A percentile compares a stretch with the other conserved stretches of the same genome.
Evolutionary conservation across 805 yeast genomes (phyloP).

Genomic region (Candida maris): DNA sequence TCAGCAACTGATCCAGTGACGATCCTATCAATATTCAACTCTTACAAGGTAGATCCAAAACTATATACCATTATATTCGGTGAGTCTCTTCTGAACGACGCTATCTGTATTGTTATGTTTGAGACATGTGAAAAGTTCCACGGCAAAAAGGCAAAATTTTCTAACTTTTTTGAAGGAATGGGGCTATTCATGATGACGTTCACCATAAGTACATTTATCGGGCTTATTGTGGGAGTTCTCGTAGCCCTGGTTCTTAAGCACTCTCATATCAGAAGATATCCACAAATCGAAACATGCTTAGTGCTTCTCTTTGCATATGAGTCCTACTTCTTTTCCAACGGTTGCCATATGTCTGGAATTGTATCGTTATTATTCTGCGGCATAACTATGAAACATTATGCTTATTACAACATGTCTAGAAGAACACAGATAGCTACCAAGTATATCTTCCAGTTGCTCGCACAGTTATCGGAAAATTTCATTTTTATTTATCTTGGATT

Average conservation of each 20-base stretch:
- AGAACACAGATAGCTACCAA: slow-evolving; percentile 95
- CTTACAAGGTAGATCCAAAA: slow-evolving; percentile 97
- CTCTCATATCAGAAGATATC: slow-evolving; percentile 87
- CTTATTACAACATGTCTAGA: slow-evolving; percentile 95
- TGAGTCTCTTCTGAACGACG: slow-evolving; percentile 92
- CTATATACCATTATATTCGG: slow-evolving; percentile 96
- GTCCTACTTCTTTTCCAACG: slow-evolving; percentile 95
- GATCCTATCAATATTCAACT: slow-evolving; percentile 90
- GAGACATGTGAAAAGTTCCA: slow-evolving; percentile 97
- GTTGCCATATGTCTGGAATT: slow-evolving; percentile 99
- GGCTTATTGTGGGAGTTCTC: slow-evolving; percentile 79
- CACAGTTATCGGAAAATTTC: slow-evolving; percentile 94
- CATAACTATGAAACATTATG: slow-evolving; percentile 93
- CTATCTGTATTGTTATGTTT: slow-evolving; percentile 97
- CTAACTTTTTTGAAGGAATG: slow-evolving; percentile 87
- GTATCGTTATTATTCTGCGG: slow-evolving; percentile 95
- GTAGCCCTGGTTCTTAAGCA: slow-evolving; percentile 90
- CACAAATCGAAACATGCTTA: slow-evolving; percentile 95
- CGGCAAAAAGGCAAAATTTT: slow-evolving; percentile 71
- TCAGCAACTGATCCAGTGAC: slow-evolving; percentile 99
- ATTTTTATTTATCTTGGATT: slow-evolving; percentile 93
- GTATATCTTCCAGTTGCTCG: slow-evolving; percentile 88
- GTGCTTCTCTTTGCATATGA: slow-evolving; percentile 90
- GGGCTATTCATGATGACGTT: slow-evolving; percentile 92
- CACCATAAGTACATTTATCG: slow-evolving; percentile 85